Evolutionary conservation across 176 grass and related monocot species (phyloP).

Genomic region (Aechmea fasciata): DNA sequence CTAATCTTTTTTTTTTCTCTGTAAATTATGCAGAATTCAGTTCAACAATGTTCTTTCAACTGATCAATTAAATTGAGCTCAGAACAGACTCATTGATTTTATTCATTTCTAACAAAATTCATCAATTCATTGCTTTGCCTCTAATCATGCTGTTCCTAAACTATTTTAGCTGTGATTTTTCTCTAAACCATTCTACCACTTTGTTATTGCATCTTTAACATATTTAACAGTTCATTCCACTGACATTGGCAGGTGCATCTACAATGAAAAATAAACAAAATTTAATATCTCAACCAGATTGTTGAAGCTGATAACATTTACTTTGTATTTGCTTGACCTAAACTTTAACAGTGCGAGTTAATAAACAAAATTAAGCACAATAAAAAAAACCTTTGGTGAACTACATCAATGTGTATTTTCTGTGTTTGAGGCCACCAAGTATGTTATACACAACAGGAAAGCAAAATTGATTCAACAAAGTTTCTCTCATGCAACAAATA

Average conservation of each 20-base stretch:
- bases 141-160: neutral
- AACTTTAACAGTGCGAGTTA: no score
- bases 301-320: no score
- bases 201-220: no score
- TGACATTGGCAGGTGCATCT: no score
- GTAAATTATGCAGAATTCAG: neutral
- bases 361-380: no score
- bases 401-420: neutral
- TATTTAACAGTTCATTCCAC: no score
- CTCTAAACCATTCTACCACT: no score
- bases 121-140: neutral
- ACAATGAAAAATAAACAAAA: no score
- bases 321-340: no score
- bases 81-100: neutral
- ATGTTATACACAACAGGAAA: constrained; percentile 6
- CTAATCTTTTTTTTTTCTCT: neutral
- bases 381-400: no score
- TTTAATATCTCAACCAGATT: no score
- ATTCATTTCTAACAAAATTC: neutral
- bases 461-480: neutral
- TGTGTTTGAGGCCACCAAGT: neutral
- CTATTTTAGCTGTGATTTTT: neutral
- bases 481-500: constrained; percentile 56
- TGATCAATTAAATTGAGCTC: neutral
- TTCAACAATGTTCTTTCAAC: neutral